Evolutionary conservation across 1,284 basidiomycete genomes (phyloP), one percentile per base, ranked within the genome.

Genomic region (Stygiomarasmius scandens): DNA sequence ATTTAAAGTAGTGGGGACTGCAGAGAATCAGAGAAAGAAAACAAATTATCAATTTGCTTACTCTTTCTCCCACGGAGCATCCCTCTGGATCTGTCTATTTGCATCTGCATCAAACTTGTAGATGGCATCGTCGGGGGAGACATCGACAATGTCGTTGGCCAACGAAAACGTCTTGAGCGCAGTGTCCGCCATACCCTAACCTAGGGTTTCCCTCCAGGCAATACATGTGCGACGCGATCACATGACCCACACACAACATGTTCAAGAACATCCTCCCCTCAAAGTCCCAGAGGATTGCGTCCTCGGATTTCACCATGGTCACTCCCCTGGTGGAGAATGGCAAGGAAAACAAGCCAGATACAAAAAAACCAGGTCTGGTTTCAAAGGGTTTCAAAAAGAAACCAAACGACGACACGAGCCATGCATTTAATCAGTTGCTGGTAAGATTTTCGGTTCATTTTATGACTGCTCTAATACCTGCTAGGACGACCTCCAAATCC

Each of bases 1-100:
- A 84, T 69, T 93, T 94, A 77, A 98, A 98, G 77, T 93, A 93
- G 67, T 95, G 87, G 1, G 94, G 93, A 66, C 93, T 94, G 63
- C 38, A 41, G 49, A 36, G 50, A 23, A 46, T 43, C 48, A 44
- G 49, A 54, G 46, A 27, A 54, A 47, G 29, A n/a, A n/a, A n/a
- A n/a, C n/a, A n/a, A n/a, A 50, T 19, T 10, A 12, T 45, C 19
- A 25, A 48, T 8, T 34, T 34, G 89, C 90, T 90, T 87, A 96
- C 94, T 99, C 96, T 63, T 85, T 84, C 58, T 82, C 83, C 96
- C 97, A 99, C 47, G 93, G 94, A 44, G 84, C 78, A 54, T 89
- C 86, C 24, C 82, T 77, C 58, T 90, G 85, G 59, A 97, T 83
- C 52, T 77, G 73, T 62, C 76, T 84, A 73, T 98, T 87, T 44